Base-by-base conservation (phyloP, 2,329 filamentous ascomycete genomes). In the Tolypocladium album region DNA sequence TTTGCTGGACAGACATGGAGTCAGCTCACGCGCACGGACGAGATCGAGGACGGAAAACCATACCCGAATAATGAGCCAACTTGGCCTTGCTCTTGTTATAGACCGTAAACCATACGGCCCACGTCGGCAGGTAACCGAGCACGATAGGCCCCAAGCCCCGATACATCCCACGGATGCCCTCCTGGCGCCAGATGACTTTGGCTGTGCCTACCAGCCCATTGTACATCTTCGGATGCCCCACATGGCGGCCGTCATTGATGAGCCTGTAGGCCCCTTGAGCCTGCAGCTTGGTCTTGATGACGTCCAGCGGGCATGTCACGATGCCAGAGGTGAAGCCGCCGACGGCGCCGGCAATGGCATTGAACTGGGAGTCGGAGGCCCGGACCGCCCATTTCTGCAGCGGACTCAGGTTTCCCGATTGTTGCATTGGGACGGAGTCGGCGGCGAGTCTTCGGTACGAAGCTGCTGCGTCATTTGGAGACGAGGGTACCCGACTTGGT, bases 281-380 rank as follows among this genome's bases (percentile, higher is more conserved):
- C 74, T 99, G 94, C 62, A 99, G 77, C 75, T 97, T 97, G 53
- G 94, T 99, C 79, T 99, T 99, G 75, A 99, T 97, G 63, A 99
- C 94, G 79, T 99, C 94, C 67, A 99, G 86, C 50, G 94, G 94
- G 73, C 94, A 99, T 58, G 93, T 97, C 65, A 97, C 90, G 60
- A 99, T 84, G 57, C 94, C 94, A 9, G 92, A 96, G 27, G 91
- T 92, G 69, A 97, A 90, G 57, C 94, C 94, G 57, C 92, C 93
- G 61, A 90, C 81, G 56, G 92, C 93, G 60, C 94, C 94, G 52
- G 91, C 88, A 60, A 97, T 80, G 63, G 91, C 90, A 72, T 95
- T 90, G 72, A 97, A 86, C 64, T 84, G 82, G 24, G 82, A 79
- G 63, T 86, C 81, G 40, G 83, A 84, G 57, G 84, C 83, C 45